Conservation (phyloP, 1,139 yeast genomes). For the Zygosaccharomyces sapae region DNA sequence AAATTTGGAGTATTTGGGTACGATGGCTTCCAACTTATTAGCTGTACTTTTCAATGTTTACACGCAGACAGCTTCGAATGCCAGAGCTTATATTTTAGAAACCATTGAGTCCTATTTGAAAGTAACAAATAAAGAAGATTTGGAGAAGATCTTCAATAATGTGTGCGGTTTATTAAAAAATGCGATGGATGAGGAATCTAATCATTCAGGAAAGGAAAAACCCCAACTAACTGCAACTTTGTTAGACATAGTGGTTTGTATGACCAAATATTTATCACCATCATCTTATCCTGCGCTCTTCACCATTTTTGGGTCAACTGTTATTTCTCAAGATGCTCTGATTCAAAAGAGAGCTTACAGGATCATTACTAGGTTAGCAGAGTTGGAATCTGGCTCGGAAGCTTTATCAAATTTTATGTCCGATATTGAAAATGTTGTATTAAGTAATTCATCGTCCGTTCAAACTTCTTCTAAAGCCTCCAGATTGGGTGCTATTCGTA, state of each 20-base stretch:
- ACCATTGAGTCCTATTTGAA: conserved; percentile 77
- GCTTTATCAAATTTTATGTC: conserved; percentile 50
- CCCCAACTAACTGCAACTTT: conserved; percentile 68
- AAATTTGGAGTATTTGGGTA: conserved; percentile 58
- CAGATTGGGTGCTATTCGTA: conserved; percentile 63
- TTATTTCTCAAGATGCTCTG: conserved; percentile 57
- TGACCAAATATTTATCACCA: conserved; percentile 76
- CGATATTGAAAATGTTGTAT: conserved; percentile 58
- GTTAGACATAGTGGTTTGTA: conserved; percentile 85
- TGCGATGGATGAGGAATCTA: conserved; percentile 63
- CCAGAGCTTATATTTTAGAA: conserved; percentile 79
- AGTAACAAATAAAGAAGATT: conserved; percentile 60
- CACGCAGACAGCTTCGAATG: conserved; percentile 77
- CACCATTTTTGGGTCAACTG: conserved; percentile 69
- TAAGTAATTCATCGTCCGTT: conserved; percentile 55
- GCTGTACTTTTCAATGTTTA: conserved; percentile 89
- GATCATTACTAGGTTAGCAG: conserved; percentile 65
- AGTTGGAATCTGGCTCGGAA: conserved; percentile 58
- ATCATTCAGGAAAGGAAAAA: conserved; percentile 29
- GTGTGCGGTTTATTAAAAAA: conserved; percentile 74
- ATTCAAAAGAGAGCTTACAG: conserved; percentile 90
- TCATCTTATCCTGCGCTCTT: conserved; percentile 70
- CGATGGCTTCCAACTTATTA: conserved; percentile 67
- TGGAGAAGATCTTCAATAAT: conserved; percentile 74
- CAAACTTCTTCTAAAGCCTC: conserved; percentile 77